phyloP scores from a whole-genome alignment of 2,329 filamentous ascomycete genomes.

The Fusarium fracticaudum region DNA sequence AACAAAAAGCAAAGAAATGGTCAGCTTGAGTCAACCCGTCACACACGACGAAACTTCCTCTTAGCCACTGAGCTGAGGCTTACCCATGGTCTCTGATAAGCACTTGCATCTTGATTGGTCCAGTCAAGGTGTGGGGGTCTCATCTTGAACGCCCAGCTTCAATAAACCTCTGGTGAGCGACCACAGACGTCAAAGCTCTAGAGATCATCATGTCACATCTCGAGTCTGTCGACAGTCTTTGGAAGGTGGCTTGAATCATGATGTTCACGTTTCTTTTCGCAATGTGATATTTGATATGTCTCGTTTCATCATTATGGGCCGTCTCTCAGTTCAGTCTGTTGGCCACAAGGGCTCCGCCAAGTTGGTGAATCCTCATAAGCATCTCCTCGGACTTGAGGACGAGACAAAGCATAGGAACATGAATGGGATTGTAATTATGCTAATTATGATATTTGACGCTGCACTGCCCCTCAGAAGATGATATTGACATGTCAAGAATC shows the following conservation, averaged over 20 bases:
- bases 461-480: not conserved
- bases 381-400: not conserved
- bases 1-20: constrained; percentile 24
- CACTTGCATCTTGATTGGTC: constrained; percentile 38
- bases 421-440: not conserved
- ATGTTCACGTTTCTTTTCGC: not conserved
- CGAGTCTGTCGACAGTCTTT: not conserved
- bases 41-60: constrained; percentile 21
- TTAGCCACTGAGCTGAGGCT: constrained; percentile 1
- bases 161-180: constrained; percentile 2
- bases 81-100: constrained; percentile 39
- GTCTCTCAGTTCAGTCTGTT: not conserved
- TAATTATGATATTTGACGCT: not conserved
- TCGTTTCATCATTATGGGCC: constrained; percentile 3
- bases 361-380: not conserved
- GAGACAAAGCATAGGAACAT: not conserved
- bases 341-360: not conserved
- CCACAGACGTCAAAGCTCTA: constrained; percentile 8
- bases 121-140: constrained; percentile 32
- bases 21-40: not conserved
- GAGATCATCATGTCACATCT: not conserved
- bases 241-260: not conserved
- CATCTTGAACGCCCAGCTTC: constrained; percentile 22
- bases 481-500: not conserved
- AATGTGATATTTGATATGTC: constrained; percentile 13